Evolutionary conservation across 768 basidiomycete species (phyloP).

Genomic region (Termitomyces bulborhizus): DNA sequence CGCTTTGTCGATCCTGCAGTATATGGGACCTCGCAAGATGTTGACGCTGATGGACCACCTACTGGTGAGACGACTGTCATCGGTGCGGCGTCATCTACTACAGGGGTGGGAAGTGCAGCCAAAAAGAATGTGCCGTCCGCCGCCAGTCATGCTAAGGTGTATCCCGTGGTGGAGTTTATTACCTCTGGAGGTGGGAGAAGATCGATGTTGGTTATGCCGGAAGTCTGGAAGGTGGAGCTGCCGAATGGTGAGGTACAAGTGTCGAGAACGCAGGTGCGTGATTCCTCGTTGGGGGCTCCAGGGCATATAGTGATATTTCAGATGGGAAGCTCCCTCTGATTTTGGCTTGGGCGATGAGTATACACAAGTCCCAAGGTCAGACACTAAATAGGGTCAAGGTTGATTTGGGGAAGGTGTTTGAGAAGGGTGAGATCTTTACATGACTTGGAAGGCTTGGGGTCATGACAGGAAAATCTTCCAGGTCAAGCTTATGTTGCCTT

Average conservation of each 20-base stretch:
- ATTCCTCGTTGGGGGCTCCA: background rate
- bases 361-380: constrained; percentile 98
- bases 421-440: constrained; percentile 55
- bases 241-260: constrained; percentile 85
- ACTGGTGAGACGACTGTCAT: constrained; percentile 23
- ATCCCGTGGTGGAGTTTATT: constrained; percentile 77
- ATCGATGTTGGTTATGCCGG: constrained; percentile 56
- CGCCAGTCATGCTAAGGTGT: constrained; percentile 18
- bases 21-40: constrained; percentile 37
- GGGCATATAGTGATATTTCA: background rate
- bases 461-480: constrained; percentile 21
- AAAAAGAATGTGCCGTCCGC: constrained; percentile 20
- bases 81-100: constrained; percentile 22
- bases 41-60: constrained; percentile 18
- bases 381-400: constrained; percentile 94
- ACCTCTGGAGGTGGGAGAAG: constrained; percentile 51
- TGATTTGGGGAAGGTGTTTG: constrained; percentile 89
- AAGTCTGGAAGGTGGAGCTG: constrained; percentile 81
- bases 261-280: constrained; percentile 67
- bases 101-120: constrained; percentile 15
- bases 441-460: background rate
- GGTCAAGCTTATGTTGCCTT: constrained; percentile 90
- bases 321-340: constrained; percentile 70
- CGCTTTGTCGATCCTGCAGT: constrained; percentile 57
- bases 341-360: constrained; percentile 95